Evolutionary conservation across 495 filamentous ascomycete species (phyloP).

Genomic region (Hapsidospora chrysogenum): DNA sequence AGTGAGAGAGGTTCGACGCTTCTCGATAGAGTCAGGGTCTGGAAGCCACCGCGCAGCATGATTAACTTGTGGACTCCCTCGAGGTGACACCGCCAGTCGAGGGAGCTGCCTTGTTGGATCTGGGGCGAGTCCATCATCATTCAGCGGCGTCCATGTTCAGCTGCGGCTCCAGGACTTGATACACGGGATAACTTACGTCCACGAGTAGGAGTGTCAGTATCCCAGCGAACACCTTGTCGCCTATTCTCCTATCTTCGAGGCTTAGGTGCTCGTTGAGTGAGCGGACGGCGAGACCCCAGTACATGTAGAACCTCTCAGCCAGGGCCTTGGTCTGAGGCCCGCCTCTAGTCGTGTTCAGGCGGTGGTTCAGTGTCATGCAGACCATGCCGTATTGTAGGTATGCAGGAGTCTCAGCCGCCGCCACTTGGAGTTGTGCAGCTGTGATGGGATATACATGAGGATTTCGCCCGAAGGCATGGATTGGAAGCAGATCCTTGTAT

Average conservation of each 20-base stretch:
- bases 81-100: conserved; percentile 15
- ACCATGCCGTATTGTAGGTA: conserved; percentile 13
- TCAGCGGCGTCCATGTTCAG: background rate
- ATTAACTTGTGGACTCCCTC: conserved; percentile 14
- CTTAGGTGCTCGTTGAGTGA: conserved; percentile 14
- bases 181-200: conserved; percentile 7
- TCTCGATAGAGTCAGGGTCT: conserved; percentile 1
- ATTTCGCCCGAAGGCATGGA: conserved; percentile 12
- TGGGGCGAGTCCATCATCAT: conserved; percentile 4
- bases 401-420: conserved; percentile 6
- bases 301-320: conserved; percentile 11
- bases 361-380: conserved; percentile 18
- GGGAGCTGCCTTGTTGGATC: conserved; percentile 14
- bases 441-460: conserved; percentile 13
- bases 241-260: conserved; percentile 4
- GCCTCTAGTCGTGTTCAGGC: conserved; percentile 12
- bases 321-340: conserved; percentile 4
- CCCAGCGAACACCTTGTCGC: conserved; percentile 11
- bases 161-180: too few relatives aligned
- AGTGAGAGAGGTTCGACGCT: conserved; percentile 7
- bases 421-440: conserved; percentile 7
- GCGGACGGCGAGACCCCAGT: conserved; percentile 17
- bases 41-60: conserved; percentile 12
- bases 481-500: conserved; percentile 10
- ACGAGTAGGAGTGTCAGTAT: conserved; percentile 6